phyloP scores from a whole-genome alignment of 163 green algal genomes.

The Scenedesmus sp. region DNA sequence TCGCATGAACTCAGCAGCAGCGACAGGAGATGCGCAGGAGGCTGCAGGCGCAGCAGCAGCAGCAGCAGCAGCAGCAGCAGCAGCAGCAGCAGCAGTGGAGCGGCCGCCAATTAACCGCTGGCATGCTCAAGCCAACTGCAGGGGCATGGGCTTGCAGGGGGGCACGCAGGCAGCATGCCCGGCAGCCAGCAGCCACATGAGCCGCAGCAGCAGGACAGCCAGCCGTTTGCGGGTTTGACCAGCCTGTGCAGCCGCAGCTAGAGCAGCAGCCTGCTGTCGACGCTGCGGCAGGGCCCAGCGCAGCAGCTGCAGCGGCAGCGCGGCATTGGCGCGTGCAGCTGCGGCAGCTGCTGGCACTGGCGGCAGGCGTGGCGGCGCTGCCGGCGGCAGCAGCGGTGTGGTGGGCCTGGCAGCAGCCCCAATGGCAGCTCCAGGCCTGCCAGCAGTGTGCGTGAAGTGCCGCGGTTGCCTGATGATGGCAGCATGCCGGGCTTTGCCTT shows the following conservation, averaged over 20 bases:
- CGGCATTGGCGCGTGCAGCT: background rate
- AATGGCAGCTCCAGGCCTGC: background rate
- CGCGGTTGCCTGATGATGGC: background rate
- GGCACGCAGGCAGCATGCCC: background rate
- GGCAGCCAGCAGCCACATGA: conserved; percentile 25
- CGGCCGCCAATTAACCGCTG: conserved; percentile 38
- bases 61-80: no score
- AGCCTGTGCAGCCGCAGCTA: background rate
- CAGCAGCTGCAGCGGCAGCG: no score
- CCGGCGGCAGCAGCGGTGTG: background rate
- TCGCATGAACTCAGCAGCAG: background rate
- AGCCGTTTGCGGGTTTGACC: conserved; percentile 18
- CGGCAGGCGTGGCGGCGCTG: background rate
- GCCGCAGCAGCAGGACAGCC: conserved; percentile 16
- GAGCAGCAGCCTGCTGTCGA: no score
- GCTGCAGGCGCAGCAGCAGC: background rate
- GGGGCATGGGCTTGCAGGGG: conserved; percentile 33
- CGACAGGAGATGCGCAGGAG: background rate
- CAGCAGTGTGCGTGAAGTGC: conserved; percentile 4
- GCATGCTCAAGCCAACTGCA: conserved; percentile 30
- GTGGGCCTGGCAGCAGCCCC: background rate
- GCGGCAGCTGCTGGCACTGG: background rate
- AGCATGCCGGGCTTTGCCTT: conserved; percentile 19
- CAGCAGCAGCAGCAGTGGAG: conserved; percentile 29
- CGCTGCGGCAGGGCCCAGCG: background rate